Percentiles rank a stretch among this genome's conserved stretches.
Evolutionary conservation across 208 protist genomes (phyloP).

Genomic region (Trypanosoma melophagium): DNA sequence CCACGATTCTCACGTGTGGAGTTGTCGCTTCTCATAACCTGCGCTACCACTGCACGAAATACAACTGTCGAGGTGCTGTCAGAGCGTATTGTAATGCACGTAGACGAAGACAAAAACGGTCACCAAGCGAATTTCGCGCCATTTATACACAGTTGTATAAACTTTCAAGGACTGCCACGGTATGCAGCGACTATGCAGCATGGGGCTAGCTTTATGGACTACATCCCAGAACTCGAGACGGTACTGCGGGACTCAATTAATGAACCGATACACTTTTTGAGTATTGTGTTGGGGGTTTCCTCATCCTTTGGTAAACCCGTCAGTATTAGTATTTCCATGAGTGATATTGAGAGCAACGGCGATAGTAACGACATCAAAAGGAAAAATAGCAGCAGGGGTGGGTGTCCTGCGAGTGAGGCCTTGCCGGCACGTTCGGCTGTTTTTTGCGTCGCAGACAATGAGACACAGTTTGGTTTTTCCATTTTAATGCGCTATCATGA

Average conservation of each 20-base stretch:
- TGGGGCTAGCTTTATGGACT: slow-evolving; percentile 28
- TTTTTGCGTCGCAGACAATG: slow-evolving; percentile 44
- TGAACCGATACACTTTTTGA: slow-evolving; percentile 51
- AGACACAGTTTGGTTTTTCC: slow-evolving; percentile 37
- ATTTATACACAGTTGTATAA: slow-evolving; percentile 40
- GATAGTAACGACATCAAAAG: not conserved
- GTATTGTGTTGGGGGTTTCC: slow-evolving; percentile 32
- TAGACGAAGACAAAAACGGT: slow-evolving; percentile 13
- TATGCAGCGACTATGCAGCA: slow-evolving; percentile 22
- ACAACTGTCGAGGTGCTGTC: slow-evolving; percentile 19
- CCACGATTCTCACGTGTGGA: slow-evolving; percentile 24
- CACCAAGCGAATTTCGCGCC: slow-evolving; percentile 4
- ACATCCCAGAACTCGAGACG: slow-evolving; percentile 45
- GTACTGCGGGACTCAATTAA: slow-evolving; percentile 31
- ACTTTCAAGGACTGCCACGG: slow-evolving; percentile 31
- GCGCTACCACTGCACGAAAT: slow-evolving; percentile 1
- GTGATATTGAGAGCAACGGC: not conserved
- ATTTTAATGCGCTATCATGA: slow-evolving; percentile 49
- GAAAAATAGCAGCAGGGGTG: no score
- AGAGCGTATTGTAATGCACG: slow-evolving; percentile 32
- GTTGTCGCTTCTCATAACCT: slow-evolving; percentile 30
- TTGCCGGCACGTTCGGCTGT: slow-evolving; percentile 28
- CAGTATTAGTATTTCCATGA: slow-evolving; percentile 28
- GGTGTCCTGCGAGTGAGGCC: not conserved
- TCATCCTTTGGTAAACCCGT: slow-evolving; percentile 42